Conservation (phyloP, 2,329 filamentous ascomycete species). For the Claviceps arundinis region DNA sequence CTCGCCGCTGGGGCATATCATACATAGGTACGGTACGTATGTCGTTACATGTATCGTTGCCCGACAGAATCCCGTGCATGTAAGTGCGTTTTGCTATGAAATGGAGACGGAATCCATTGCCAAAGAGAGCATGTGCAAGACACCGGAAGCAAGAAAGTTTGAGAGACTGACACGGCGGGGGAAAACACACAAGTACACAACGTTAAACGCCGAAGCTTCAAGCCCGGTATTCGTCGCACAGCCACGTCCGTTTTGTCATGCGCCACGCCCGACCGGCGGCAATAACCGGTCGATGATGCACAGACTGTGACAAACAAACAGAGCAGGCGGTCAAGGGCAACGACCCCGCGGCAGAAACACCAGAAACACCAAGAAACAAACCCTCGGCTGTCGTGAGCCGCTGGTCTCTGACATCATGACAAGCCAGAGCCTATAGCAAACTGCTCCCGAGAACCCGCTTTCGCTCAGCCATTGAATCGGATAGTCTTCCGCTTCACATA, state of each 20-base stretch:
- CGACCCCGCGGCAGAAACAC: neutral
- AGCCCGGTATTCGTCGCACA: no score
- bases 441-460: neutral
- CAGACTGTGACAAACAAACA: neutral
- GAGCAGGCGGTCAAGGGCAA: conserved; percentile 4
- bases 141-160: no score
- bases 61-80: neutral
- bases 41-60: neutral
- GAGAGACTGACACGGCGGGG: no score
- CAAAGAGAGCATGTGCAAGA: no score
- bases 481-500: no score
- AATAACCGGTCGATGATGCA: no score
- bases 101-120: no score
- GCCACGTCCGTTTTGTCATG: no score
- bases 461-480: neutral
- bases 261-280: no score
- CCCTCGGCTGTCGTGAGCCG: neutral
- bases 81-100: no score
- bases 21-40: neutral
- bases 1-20: neutral
- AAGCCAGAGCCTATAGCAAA: neutral
- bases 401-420: neutral
- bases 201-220: no score
- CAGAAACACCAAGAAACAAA: neutral
- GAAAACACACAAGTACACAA: no score